phyloP scores from a whole-genome alignment of 2,329 filamentous ascomycete species.

The Dendrostoma leiphaemia region DNA sequence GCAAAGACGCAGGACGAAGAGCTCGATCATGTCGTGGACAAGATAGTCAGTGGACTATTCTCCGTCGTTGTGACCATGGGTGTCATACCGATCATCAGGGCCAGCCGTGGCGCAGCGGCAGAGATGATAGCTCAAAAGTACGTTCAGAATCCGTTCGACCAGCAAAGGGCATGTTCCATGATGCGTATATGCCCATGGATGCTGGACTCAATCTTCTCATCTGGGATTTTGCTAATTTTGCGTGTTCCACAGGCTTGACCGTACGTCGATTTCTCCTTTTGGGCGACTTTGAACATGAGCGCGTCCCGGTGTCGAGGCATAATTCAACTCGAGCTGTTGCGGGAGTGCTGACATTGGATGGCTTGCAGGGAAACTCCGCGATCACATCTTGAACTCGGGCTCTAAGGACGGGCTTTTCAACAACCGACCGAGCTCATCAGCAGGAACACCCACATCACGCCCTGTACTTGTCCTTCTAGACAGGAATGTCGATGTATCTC shows the following conservation, averaged over 20 bases:
- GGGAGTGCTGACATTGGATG: not conserved
- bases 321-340: not conserved
- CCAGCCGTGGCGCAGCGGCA: constrained; percentile 86
- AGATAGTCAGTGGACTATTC: constrained; percentile 93
- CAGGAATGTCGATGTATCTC: constrained; percentile 72
- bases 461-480: constrained; percentile 93
- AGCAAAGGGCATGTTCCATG: not conserved
- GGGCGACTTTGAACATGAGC: too few species aligned
- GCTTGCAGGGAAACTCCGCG: constrained; percentile 67
- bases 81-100: constrained; percentile 91
- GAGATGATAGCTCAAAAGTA: constrained; percentile 87
- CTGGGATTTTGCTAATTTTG: not conserved
- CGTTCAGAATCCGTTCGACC: not conserved
- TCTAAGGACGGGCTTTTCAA: constrained; percentile 96
- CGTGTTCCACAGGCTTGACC: constrained; percentile 58
- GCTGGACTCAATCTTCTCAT: not conserved
- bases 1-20: constrained; percentile 86
- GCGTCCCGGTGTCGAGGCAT: too few species aligned
- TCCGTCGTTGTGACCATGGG: constrained; percentile 99
- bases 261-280: constrained; percentile 32
- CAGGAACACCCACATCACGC: constrained; percentile 67
- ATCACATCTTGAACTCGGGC: constrained; percentile 83
- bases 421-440: constrained; percentile 56
- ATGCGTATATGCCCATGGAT: not conserved
- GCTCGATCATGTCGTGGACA: constrained; percentile 82